phyloP scores from a whole-genome alignment of 2,329 filamentous ascomycete genomes.

The Neocucurbitaria cava region DNA sequence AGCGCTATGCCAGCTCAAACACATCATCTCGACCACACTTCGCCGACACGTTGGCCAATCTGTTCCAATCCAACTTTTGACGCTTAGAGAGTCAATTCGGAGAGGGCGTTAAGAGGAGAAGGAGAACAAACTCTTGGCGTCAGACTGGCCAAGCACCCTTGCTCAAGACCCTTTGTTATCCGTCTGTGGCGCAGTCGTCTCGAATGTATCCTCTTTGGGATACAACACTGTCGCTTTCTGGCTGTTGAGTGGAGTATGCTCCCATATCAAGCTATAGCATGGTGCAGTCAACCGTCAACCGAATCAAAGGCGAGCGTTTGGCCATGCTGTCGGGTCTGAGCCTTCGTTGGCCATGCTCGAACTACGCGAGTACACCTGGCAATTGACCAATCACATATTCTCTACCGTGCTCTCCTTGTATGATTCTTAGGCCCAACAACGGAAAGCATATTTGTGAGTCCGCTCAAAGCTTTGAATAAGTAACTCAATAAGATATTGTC shows the following conservation, averaged over 20 bases:
- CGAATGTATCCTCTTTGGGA: too few relatives aligned
- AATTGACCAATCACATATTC: too few relatives aligned
- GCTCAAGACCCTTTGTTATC: not conserved
- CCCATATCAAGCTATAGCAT: not conserved
- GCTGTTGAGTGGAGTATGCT: not conserved
- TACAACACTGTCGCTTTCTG: not conserved
- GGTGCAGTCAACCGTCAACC: not conserved
- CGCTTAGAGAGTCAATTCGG: not conserved
- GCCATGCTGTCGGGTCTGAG: not conserved
- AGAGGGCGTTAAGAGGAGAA: not conserved
- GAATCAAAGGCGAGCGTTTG: not conserved
- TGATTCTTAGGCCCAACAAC: too few relatives aligned
- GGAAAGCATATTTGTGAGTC: too few relatives aligned
- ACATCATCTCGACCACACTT: not conserved
- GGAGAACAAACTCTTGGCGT: not conserved
- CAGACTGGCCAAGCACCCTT: not conserved
- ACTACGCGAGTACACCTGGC: too few relatives aligned
- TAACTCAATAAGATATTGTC: too few relatives aligned
- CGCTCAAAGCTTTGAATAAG: too few relatives aligned
- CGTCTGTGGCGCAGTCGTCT: not conserved
- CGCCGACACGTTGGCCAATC: not conserved
- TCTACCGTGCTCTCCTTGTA: too few relatives aligned
- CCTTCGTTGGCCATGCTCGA: not conserved
- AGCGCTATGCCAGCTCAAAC: constrained; percentile 1
- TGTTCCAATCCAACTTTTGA: not conserved